phyloP scores from a whole-genome alignment of 2,329 filamentous ascomycete species.

The Bimuria novae-zelandiae region DNA sequence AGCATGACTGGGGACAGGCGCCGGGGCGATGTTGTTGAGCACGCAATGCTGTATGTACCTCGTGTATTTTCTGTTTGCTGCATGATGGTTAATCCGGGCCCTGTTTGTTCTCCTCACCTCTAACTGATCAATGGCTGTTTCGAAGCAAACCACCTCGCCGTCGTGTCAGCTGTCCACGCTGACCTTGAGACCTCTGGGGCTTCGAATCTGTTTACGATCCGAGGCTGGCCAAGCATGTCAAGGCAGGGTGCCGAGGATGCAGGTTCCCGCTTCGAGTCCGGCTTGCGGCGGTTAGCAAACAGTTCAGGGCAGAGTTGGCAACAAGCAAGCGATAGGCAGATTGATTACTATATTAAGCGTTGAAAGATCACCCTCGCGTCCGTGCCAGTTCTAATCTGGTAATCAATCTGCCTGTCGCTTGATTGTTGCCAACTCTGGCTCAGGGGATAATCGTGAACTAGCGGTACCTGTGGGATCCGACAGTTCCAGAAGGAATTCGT shows the following conservation, averaged over 20 bases:
- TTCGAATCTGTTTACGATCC: neutral
- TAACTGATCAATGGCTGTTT: neutral
- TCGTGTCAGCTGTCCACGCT: neutral
- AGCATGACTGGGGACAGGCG: neutral
- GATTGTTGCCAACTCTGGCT: neutral
- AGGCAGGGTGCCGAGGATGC: neutral
- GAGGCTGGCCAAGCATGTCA: neutral
- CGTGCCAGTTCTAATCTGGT: too few relatives aligned
- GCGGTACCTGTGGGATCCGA: neutral
- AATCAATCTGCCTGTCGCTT: neutral
- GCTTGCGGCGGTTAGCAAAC: too few relatives aligned
- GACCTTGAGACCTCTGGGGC: neutral
- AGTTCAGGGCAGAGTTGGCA: too few relatives aligned
- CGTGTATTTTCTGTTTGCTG: too few relatives aligned
- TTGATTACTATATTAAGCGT: neutral
- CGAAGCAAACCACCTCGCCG: neutral
- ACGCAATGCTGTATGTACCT: too few relatives aligned
- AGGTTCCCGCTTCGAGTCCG: neutral
- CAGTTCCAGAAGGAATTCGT: neutral
- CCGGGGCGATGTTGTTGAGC: too few relatives aligned
- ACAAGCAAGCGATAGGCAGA: neutral
- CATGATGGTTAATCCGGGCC: too few relatives aligned
- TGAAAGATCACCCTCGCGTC: too few relatives aligned
- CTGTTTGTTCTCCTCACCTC: too few relatives aligned
- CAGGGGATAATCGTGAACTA: too few relatives aligned